phyloP scores from a whole-genome alignment of 495 filamentous ascomycete genomes.

The Pseudoneurospora amorphoporcata region DNA sequence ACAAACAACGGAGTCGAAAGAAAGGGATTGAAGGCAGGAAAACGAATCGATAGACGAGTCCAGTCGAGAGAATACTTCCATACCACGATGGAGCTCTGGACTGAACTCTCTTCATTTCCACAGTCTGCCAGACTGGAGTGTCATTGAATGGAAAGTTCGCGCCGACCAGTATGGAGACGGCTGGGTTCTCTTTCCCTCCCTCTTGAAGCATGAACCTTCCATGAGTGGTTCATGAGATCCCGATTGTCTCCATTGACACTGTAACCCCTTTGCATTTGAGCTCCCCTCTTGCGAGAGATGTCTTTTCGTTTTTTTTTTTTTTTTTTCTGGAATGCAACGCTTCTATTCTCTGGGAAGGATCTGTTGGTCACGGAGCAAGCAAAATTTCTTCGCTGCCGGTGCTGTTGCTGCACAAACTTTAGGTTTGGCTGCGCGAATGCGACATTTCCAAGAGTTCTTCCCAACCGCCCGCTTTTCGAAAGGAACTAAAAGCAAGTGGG shows the following conservation, averaged over 20 bases:
- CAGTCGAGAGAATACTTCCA: not conserved
- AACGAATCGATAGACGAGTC: not conserved
- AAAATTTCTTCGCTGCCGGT: not conserved
- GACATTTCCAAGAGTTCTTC: not conserved
- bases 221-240: not conserved
- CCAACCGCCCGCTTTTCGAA: not conserved
- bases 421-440: not conserved
- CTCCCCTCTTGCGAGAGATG: not conserved
- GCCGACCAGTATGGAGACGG: not conserved
- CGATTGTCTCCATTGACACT: not conserved
- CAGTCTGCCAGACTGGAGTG: not conserved
- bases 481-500: not conserved
- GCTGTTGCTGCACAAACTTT: not conserved
- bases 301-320: not conserved
- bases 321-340: not conserved
- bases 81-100: not conserved
- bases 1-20: not conserved
- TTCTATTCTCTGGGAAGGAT: not conserved
- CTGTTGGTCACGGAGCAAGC: not conserved
- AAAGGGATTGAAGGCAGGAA: not conserved
- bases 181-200: not conserved
- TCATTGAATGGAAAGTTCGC: not conserved
- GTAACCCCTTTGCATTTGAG: not conserved
- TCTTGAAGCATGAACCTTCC: not conserved
- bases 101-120: not conserved